Base-by-base conservation (phyloP, 2,329 filamentous ascomycete species). In the Mollisia scopiformis region DNA sequence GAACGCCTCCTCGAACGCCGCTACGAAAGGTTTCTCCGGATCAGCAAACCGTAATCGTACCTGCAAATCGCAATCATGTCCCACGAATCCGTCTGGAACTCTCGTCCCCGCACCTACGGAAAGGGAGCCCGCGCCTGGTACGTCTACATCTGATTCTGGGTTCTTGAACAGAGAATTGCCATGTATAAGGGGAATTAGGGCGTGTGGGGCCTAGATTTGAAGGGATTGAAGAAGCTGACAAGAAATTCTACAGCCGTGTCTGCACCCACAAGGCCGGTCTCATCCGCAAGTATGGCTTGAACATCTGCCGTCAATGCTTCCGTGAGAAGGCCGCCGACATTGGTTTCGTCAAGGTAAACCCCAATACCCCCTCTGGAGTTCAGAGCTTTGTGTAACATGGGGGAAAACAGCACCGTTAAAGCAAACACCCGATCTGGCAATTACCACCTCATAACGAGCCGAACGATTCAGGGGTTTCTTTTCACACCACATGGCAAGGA, bases 71-170 rank as follows among this genome's bases (percentile, higher is more conserved):
- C 43, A 52, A 67, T 54, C 77, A 91, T 91, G 88, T 88, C 88
- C 82, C 89, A 91, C 93, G 94, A 98, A 86, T 93, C 90, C 78
- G 93, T 98, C 84, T 99, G 94, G 93, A 97, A 96, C 89, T 97
- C 93, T 78, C 93, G 95, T 81, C 95, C 95, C 78, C 91, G 93
- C 82, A 92, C 82, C 80, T 97, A 96, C 88, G 94, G 94, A 86
- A 97, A 97, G 89, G 94, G 94, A 84, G 85, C 91, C 81, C 91
- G 93, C 82, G 81, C 83, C 79, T 97, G 93, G 93, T 97, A 93
- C 79, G 91, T 84, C n/a, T 21, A 31, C n/a, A 25, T 35, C 33
- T 8, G 27, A 51, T 31, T 54, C 13, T 25, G 28, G 23, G 16
- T 6, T n/a, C 30, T 37, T 10, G 23, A 21, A 23, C 33, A 19